These are phyloP conservation scores for Beauveria medogensis DNA, from an alignment of 2,329 filamentous ascomycete species.

Conservation along the genomic window DNA sequence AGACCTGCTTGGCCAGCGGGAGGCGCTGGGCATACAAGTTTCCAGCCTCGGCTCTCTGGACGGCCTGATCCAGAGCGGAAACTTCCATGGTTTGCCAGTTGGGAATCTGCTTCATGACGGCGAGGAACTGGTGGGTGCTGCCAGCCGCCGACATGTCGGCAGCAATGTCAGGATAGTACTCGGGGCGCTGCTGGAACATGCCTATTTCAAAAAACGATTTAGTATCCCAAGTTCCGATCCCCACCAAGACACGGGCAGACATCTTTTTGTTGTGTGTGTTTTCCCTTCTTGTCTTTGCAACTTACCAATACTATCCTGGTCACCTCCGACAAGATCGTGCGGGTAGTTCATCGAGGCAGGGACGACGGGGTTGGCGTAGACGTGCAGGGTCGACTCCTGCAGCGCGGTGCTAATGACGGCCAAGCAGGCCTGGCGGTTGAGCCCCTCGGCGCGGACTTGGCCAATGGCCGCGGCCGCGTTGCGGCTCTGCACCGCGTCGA, in stretches of 20 bases:
- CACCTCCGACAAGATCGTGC: conserved; percentile 7
- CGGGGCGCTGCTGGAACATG: conserved; percentile 9
- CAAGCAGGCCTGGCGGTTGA: conserved; percentile 5
- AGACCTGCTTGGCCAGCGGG: conserved; percentile 3
- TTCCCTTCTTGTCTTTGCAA: background rate
- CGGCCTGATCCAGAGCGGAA: conserved; percentile 5
- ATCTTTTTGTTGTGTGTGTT: background rate
- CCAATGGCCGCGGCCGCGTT: conserved; percentile 8
- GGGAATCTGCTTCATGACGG: background rate
- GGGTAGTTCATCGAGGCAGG: conserved; percentile 10
- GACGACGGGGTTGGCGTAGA: conserved; percentile 3
- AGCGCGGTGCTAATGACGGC: conserved; percentile 8
- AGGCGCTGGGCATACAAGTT: conserved; percentile 10
- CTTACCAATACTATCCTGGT: conserved; percentile 8
- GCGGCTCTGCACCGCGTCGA: conserved; percentile 6
- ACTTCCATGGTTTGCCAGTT: conserved; percentile 9
- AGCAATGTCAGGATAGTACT: conserved; percentile 8
- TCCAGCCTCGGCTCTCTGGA: conserved; percentile 9
- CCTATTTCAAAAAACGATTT: background rate
- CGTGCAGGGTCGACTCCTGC: conserved; percentile 8
- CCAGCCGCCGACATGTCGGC: conserved; percentile 9
- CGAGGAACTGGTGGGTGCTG: conserved; percentile 6
- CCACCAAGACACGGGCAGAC: background rate
- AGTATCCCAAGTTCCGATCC: background rate
- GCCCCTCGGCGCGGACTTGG: conserved; percentile 1